Evolutionary conservation across 257 asterid species (phyloP).

Genomic region (Lycium ferocissimum): DNA sequence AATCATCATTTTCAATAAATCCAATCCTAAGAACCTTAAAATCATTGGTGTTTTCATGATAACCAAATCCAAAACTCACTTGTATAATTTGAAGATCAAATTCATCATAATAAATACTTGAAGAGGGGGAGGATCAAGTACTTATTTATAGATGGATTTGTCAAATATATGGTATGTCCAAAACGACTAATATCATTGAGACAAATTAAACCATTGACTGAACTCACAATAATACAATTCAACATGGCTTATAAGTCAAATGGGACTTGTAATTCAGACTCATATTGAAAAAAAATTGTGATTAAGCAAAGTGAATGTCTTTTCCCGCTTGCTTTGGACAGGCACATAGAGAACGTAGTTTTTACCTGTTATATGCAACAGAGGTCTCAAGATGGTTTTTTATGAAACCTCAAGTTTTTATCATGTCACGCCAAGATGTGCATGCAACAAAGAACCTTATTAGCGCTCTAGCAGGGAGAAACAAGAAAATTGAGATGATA

Average conservation of each 20-base stretch:
- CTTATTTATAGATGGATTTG: conserved; percentile 32
- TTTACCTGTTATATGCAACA: conserved; percentile 10
- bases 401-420: conserved; percentile 17
- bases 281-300: neutral
- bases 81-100: neutral
- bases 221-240: neutral
- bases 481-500: neutral
- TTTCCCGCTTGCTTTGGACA: no score
- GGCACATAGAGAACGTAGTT: conserved; percentile 11
- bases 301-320: neutral
- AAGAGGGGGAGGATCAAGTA: neutral
- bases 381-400: neutral
- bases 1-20: neutral
- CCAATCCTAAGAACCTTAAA: neutral
- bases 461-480: conserved; percentile 25
- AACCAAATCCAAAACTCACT: conserved; percentile 29
- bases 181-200: neutral
- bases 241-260: neutral
- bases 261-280: neutral
- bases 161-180: conserved; percentile 5
- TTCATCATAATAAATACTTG: neutral
- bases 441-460: conserved; percentile 11
- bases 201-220: conserved; percentile 34
- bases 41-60: conserved; percentile 9
- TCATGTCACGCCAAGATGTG: conserved; percentile 24